A percentile compares a stretch with the other conserved stretches of the same genome.
Conservation (phyloP, 2,329 filamentous ascomycete genomes). For the Penicillium aurantiogriseum region DNA sequence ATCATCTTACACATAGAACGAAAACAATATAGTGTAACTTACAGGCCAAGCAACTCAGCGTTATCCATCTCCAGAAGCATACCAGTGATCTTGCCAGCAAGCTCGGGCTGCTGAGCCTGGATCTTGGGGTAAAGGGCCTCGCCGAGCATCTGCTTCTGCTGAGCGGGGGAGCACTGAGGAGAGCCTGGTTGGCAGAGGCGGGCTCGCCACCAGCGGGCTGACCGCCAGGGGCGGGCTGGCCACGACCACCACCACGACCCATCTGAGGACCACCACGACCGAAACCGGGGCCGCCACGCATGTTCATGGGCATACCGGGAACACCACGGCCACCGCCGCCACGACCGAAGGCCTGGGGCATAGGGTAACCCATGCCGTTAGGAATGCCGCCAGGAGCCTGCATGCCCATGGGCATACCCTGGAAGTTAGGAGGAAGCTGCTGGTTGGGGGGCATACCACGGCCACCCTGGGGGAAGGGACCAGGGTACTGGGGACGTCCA, state of each 20-base stretch:
- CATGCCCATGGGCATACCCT: conserved; percentile 63
- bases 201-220: conserved; percentile 42
- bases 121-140: conserved; percentile 99
- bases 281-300: conserved; percentile 49
- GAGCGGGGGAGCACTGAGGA: conserved; percentile 60
- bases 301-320: conserved; percentile 67
- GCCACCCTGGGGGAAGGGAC: conserved; percentile 77
- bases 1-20: neutral
- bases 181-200: conserved; percentile 43
- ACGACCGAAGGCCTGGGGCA: conserved; percentile 71
- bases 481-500: conserved; percentile 82
- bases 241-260: conserved; percentile 44
- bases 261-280: conserved; percentile 47
- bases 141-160: conserved; percentile 98
- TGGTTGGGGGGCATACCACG: conserved; percentile 80
- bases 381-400: conserved; percentile 66
- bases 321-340: conserved; percentile 68
- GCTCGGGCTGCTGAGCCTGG: conserved; percentile 84
- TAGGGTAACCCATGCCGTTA: conserved; percentile 76
- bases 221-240: conserved; percentile 39
- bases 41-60: conserved; percentile 88
- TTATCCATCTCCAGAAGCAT: conserved; percentile 99
- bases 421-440: conserved; percentile 85
- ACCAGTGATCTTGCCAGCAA: conserved; percentile 98
- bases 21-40: conserved; percentile 52